phyloP scores from a whole-genome alignment of 148 eudicot genomes.

The Vaccinium macrocarpon region DNA sequence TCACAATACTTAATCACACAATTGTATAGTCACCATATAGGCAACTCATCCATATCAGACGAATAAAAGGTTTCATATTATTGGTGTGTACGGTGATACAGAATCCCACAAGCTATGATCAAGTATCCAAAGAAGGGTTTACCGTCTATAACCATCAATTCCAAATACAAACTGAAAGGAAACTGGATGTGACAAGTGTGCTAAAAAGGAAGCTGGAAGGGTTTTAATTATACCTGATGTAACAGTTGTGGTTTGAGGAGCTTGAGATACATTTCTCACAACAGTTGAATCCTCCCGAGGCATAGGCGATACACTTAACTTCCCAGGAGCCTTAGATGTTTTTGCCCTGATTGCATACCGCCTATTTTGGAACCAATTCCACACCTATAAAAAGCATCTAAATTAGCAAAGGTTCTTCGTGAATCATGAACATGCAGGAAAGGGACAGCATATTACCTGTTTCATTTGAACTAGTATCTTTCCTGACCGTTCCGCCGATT shows the following conservation, averaged over 20 bases:
- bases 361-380: conserved; percentile 99
- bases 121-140: background rate
- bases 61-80: background rate
- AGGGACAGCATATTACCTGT: conserved; percentile 49
- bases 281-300: conserved; percentile 48
- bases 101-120: background rate
- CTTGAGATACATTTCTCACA: conserved; percentile 48
- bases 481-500: conserved; percentile 64
- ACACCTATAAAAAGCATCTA: conserved; percentile 45
- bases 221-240: conserved; percentile 9
- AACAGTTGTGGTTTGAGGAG: conserved; percentile 37
- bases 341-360: conserved; percentile 85
- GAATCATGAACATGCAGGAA: background rate
- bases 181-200: background rate
- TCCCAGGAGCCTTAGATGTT: conserved; percentile 52
- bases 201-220: background rate
- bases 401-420: background rate
- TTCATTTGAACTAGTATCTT: conserved; percentile 69
- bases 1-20: background rate
- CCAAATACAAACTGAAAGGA: background rate
- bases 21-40: background rate
- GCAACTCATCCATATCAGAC: background rate
- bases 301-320: conserved; percentile 36
- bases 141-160: background rate
- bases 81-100: too few species aligned